Evolutionary conservation across 2,329 filamentous ascomycete genomes (phyloP).

Genomic region (Sarocladiaceae sp.): DNA sequence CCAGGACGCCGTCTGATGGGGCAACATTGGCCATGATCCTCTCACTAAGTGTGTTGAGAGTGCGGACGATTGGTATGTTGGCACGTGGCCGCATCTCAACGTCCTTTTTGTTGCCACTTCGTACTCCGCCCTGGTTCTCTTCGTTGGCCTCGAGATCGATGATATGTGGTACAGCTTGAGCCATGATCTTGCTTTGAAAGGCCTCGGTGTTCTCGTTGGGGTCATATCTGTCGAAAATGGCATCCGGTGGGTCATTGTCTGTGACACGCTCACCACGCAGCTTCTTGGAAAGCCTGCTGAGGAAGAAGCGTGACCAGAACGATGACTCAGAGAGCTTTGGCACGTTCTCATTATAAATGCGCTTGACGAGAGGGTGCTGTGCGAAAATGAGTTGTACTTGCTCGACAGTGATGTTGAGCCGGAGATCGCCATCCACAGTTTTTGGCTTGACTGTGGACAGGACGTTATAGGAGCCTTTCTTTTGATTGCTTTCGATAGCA

Average conservation of each 20-base stretch:
- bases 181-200: slow-evolving; percentile 49
- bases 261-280: slow-evolving; percentile 83
- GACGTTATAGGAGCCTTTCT: slow-evolving; percentile 88
- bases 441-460: slow-evolving; percentile 79
- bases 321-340: slow-evolving; percentile 72
- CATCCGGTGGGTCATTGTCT: slow-evolving; percentile 71
- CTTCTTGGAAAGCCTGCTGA: slow-evolving; percentile 85
- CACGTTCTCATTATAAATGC: slow-evolving; percentile 90
- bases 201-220: slow-evolving; percentile 61
- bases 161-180: slow-evolving; percentile 71
- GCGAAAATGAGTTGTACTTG: slow-evolving; percentile 88
- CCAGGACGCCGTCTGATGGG: slow-evolving; percentile 66
- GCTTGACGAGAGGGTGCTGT: slow-evolving; percentile 86
- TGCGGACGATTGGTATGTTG: slow-evolving; percentile 77
- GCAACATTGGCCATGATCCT: slow-evolving; percentile 89
- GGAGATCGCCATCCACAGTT: slow-evolving; percentile 50
- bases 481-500: slow-evolving; percentile 83
- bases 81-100: slow-evolving; percentile 79
- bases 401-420: slow-evolving; percentile 76
- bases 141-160: slow-evolving; percentile 94
- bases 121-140: slow-evolving; percentile 83
- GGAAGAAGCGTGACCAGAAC: slow-evolving; percentile 95
- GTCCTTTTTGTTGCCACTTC: slow-evolving; percentile 79
- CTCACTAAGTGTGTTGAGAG: slow-evolving; percentile 84
- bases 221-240: slow-evolving; percentile 82